Conservation (phyloP, 108 stramenopile genomes). For the Skeletonema grethae region DNA sequence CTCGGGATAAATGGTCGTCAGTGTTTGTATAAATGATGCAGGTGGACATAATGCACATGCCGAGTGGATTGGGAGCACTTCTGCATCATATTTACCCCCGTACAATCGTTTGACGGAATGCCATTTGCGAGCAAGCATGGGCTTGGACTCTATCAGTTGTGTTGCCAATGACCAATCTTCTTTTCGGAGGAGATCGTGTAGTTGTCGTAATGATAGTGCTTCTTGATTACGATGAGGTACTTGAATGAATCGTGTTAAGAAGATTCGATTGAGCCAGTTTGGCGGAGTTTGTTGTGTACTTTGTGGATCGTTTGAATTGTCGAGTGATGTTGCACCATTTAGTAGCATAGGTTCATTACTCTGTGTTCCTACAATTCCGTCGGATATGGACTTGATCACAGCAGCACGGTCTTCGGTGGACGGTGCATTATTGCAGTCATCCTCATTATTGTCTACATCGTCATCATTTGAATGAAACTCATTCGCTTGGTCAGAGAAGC, state of each 20-base stretch:
- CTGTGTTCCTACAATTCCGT: conserved; percentile 22
- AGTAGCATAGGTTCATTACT: conserved; percentile 11
- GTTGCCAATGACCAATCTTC: conserved; percentile 51
- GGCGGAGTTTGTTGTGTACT: neutral
- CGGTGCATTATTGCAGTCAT: neutral
- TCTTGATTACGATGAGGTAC: neutral
- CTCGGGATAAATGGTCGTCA: conserved; percentile 22
- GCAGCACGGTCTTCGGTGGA: conserved; percentile 21
- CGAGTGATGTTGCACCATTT: neutral
- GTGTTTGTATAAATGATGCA: conserved; percentile 21
- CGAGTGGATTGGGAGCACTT: conserved; percentile 35
- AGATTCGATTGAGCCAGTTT: neutral
- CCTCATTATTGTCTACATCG: neutral
- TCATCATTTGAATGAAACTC: neutral
- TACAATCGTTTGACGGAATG: conserved; percentile 34
- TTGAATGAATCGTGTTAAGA: neutral
- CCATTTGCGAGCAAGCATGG: conserved; percentile 31
- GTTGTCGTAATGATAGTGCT: conserved; percentile 5
- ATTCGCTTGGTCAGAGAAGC: conserved; percentile 16
- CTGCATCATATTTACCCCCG: conserved; percentile 31
- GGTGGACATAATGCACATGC: conserved; percentile 39
- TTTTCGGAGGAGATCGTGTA: conserved; percentile 28
- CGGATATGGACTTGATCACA: conserved; percentile 33
- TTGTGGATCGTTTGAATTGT: neutral
- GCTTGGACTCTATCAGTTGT: conserved; percentile 20